Conservation (phyloP, 108 stramenopile genomes). For the Parietichytrium sp. region DNA sequence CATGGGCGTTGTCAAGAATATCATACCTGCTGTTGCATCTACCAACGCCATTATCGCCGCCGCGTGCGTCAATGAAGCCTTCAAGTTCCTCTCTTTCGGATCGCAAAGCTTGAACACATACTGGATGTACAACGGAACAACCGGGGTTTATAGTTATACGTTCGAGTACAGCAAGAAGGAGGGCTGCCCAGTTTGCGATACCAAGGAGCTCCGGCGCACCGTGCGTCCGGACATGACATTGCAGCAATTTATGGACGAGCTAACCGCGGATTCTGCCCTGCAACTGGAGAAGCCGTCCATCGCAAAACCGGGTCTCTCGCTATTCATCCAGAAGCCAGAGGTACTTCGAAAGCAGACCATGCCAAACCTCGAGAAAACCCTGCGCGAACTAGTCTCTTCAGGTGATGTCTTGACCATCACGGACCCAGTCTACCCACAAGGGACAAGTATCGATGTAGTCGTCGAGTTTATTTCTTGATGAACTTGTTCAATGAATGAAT, state of each 20-base stretch:
- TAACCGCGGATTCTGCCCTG: constrained; percentile 68
- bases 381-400: constrained; percentile 73
- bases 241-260: constrained; percentile 70
- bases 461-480: too few relatives aligned
- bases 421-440: constrained; percentile 75
- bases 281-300: constrained; percentile 81
- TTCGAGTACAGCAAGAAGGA: constrained; percentile 81
- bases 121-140: constrained; percentile 66
- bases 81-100: constrained; percentile 86
- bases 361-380: constrained; percentile 77
- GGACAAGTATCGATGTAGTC: too few relatives aligned
- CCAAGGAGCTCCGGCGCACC: constrained; percentile 62
- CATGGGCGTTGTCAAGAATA: constrained; percentile 98
- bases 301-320: constrained; percentile 66
- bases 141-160: constrained; percentile 79
- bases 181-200: constrained; percentile 83
- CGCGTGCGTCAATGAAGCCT: constrained; percentile 87
- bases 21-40: constrained; percentile 99
- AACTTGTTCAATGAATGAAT: too few relatives aligned
- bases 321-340: constrained; percentile 89
- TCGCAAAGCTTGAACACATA: constrained; percentile 90
- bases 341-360: constrained; percentile 78
- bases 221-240: constrained; percentile 63
- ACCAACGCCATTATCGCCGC: constrained; percentile 98
- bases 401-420: constrained; percentile 87